Base-by-base conservation (phyloP, 345 rosid genomes). In the Euphorbia peplus region DNA sequence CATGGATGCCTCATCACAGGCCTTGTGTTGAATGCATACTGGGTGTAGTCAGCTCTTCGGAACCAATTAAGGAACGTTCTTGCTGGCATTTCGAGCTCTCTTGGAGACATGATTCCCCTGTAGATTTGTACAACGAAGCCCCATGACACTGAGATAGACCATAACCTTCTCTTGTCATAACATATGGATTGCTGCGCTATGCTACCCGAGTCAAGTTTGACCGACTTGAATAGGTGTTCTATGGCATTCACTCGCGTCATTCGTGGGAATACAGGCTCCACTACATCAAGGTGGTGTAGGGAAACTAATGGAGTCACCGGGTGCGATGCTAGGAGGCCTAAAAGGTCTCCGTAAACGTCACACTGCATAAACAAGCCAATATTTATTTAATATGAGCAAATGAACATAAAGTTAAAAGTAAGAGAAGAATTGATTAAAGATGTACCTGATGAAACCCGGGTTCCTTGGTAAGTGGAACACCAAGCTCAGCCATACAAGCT, bases 41-140 rank as follows among this genome's bases (percentile, higher is more conserved):
- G 92, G 12, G 83, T 85, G 79, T 89, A 89, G 74, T 89, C 96
- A 0, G 91, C 95, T 69, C 78, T 80, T 18, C 77, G 68, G 73
- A 84, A 89, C 96, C 96, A 91, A 69, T 87, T 91, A 3, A 88
- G 86, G 76, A 91, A 91, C 1, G 95, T 91, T 79, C 97, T 89
- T 0, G 96, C 64, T 2, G 97, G 96, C 87, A 81, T 87, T 71
- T 93, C 98, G 0, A 91, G 93, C 76, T 93, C 95, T 18, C 97
- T 80, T 0, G 97, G 98, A 12, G 98, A 91, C 42, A 84, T 78
- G 10, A 89, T 74, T 58, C 92, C 95, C 58, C 95, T 72, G 73
- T 81, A 72, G 63, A 91, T 81, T 68, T 89, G 96, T 25, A 91
- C 95, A 7, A 80, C 91, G 14, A 81, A 91, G 30, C 98, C 97